phyloP scores from a whole-genome alignment of 768 basidiomycete species.

The Phaeotremella skinneri region DNA sequence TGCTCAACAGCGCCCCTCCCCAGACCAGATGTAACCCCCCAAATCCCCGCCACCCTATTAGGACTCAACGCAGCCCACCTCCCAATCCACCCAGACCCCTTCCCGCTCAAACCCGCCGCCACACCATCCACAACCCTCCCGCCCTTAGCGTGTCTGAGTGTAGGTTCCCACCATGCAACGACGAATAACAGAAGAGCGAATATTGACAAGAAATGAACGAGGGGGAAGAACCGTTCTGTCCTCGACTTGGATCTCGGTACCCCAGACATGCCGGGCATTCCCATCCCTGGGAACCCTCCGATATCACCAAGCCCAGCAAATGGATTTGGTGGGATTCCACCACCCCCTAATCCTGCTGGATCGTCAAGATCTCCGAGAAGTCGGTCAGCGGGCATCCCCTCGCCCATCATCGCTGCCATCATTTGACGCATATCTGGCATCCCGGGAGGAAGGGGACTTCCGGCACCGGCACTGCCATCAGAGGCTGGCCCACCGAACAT shows the following conservation, averaged over 20 bases:
- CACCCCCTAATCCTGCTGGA: slow-evolving; percentile 37
- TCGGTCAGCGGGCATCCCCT: slow-evolving; percentile 3
- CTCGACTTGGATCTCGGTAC: slow-evolving; percentile 21
- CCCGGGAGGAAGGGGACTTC: too few relatives aligned
- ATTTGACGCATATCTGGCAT: slow-evolving; percentile 38
- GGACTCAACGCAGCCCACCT: slow-evolving; percentile 12
- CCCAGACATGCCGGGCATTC: slow-evolving; percentile 30
- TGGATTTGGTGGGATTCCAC: slow-evolving; percentile 11
- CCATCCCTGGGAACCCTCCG: slow-evolving; percentile 8
- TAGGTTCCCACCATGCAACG: slow-evolving; percentile 51
- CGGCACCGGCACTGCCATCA: slow-evolving; percentile 6
- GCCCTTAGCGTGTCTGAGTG: slow-evolving; percentile 4
- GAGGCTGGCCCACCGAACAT: slow-evolving; percentile 30
- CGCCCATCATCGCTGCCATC: slow-evolving; percentile 34
- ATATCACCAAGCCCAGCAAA: slow-evolving; percentile 8
- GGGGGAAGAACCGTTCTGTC: slow-evolving; percentile 36
- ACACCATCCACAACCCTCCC: slow-evolving; percentile 4
- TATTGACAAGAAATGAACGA: slow-evolving; percentile 45
- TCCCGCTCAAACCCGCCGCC: slow-evolving; percentile 2
- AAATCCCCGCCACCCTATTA: background rate
- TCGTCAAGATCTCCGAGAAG: slow-evolving; percentile 41
- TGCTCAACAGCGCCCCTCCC: slow-evolving; percentile 16
- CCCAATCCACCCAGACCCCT: slow-evolving; percentile 11
- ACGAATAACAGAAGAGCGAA: slow-evolving; percentile 36
- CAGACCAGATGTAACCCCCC: background rate